Percentiles rank a stretch among this genome's conserved stretches.
phyloP scores from a whole-genome alignment of 805 yeast genomes.

The Metschnikowia continentalis region DNA sequence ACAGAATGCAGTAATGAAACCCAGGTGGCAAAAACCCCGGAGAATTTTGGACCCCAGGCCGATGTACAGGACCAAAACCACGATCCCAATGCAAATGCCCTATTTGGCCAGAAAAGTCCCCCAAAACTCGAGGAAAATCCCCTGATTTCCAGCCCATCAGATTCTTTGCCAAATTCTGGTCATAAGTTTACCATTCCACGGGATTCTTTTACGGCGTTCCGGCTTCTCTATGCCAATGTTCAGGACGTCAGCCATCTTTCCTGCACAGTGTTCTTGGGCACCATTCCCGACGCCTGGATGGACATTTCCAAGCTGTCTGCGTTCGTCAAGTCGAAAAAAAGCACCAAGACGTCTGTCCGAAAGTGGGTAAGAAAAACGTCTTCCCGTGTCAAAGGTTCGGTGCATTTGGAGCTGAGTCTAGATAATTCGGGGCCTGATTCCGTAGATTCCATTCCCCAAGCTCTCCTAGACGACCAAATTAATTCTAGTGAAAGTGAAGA shows the following conservation, averaged over 20 bases:
- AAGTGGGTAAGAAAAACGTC: slow-evolving; percentile 6
- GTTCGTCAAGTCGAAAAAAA: not conserved
- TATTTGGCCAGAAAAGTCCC: too few species aligned
- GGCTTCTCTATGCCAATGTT: slow-evolving; percentile 52
- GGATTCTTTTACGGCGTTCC: slow-evolving; percentile 57
- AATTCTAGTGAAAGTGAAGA: too few species aligned
- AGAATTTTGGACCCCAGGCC: not conserved
- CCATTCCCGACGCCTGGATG: slow-evolving; percentile 54
- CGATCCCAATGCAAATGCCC: too few species aligned
- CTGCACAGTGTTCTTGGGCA: slow-evolving; percentile 50
- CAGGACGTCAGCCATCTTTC: slow-evolving; percentile 47
- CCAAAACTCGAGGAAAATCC: too few species aligned
- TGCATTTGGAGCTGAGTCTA: not conserved
- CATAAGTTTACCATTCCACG: slow-evolving; percentile 36
- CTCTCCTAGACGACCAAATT: not conserved
- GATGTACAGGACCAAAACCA: too few species aligned
- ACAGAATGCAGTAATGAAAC: not conserved
- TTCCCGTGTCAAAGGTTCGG: slow-evolving; percentile 1
- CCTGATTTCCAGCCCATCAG: too few species aligned
- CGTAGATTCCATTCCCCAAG: not conserved
- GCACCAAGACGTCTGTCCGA: slow-evolving; percentile 1
- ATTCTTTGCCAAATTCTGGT: not conserved
- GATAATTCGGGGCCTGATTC: not conserved
- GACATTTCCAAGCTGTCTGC: slow-evolving; percentile 1
- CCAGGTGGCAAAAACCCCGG: not conserved